A percentile compares a stretch with the other conserved stretches of the same genome.
Evolutionary conservation across 2,329 filamentous ascomycete genomes (phyloP).

Genomic region (Clonostachys solani): DNA sequence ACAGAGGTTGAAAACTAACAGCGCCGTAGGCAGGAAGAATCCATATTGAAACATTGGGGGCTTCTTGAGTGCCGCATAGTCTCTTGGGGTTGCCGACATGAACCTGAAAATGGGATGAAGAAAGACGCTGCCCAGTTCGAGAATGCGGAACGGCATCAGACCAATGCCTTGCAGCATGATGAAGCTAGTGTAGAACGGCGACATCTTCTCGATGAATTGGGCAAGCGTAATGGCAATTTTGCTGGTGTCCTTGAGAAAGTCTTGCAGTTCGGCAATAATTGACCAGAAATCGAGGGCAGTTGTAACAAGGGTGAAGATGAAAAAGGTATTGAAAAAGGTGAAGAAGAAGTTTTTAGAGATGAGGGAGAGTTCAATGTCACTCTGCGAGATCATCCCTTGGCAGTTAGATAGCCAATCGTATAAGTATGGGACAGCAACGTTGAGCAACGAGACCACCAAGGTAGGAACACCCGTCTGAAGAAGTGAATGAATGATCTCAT

Average conservation of each 20-base stretch:
- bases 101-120: slow-evolving; percentile 79
- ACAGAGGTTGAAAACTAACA: slow-evolving; percentile 92
- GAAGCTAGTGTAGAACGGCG: slow-evolving; percentile 87
- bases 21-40: slow-evolving; percentile 88
- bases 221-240: slow-evolving; percentile 75
- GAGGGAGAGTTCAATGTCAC: slow-evolving; percentile 88
- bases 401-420: slow-evolving; percentile 90
- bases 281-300: slow-evolving; percentile 74
- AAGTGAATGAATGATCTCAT: slow-evolving; percentile 69
- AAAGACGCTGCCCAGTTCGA: slow-evolving; percentile 83
- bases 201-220: slow-evolving; percentile 66
- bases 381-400: slow-evolving; percentile 93
- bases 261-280: slow-evolving; percentile 49
- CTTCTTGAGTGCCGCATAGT: slow-evolving; percentile 76
- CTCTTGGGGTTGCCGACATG: slow-evolving; percentile 80
- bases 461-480: slow-evolving; percentile 88
- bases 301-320: slow-evolving; percentile 86
- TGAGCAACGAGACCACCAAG: slow-evolving; percentile 78
- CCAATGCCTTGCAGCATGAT: slow-evolving; percentile 93
- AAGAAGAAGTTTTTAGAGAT: slow-evolving; percentile 99
- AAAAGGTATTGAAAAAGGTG: slow-evolving; percentile 97
- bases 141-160: slow-evolving; percentile 83
- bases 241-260: slow-evolving; percentile 74
- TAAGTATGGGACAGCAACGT: slow-evolving; percentile 84
- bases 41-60: slow-evolving; percentile 92